Evolutionary conservation across 2,329 filamentous ascomycete species (phyloP).

Genomic region (Diplocarpon rosae): DNA sequence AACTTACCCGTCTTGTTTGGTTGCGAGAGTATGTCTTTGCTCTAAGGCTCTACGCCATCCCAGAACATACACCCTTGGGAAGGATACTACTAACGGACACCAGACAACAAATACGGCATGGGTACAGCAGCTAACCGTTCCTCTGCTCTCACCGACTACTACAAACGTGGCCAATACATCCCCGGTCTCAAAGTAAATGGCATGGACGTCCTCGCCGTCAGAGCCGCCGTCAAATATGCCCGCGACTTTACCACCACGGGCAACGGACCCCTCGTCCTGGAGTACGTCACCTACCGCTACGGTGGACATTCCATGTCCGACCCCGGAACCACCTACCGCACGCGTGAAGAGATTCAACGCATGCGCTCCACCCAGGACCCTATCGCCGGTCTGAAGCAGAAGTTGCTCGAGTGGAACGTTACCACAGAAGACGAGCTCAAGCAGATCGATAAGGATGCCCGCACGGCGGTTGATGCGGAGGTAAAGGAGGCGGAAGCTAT

Average conservation of each 20-base stretch:
- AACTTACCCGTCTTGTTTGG: constrained; percentile 90
- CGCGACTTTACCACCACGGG: constrained; percentile 75
- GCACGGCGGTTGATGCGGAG: constrained; percentile 75
- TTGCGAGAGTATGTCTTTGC: constrained; percentile 71
- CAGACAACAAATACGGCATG: constrained; percentile 99
- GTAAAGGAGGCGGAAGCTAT: constrained; percentile 86
- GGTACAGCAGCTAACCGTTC: constrained; percentile 91
- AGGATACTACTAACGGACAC: constrained; percentile 20
- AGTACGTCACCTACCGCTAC: constrained; percentile 99
- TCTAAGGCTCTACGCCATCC: background rate
- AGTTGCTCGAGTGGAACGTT: constrained; percentile 92
- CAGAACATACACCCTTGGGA: background rate
- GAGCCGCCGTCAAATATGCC: constrained; percentile 88
- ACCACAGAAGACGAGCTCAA: constrained; percentile 92
- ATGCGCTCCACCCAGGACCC: constrained; percentile 99
- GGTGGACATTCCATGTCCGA: constrained; percentile 99
- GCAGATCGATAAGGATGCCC: constrained; percentile 86
- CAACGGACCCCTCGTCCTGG: constrained; percentile 89
- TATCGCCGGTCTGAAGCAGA: constrained; percentile 95
- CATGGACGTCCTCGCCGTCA: constrained; percentile 97
- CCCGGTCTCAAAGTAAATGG: constrained; percentile 98
- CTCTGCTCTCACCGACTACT: constrained; percentile 96
- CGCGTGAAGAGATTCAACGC: constrained; percentile 97
- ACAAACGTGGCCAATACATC: constrained; percentile 99
- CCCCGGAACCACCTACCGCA: constrained; percentile 97